These are phyloP conservation scores for Anthostomella pinea DNA, from an alignment of 2,329 filamentous ascomycete genomes.

Conservation along the genomic window DNA sequence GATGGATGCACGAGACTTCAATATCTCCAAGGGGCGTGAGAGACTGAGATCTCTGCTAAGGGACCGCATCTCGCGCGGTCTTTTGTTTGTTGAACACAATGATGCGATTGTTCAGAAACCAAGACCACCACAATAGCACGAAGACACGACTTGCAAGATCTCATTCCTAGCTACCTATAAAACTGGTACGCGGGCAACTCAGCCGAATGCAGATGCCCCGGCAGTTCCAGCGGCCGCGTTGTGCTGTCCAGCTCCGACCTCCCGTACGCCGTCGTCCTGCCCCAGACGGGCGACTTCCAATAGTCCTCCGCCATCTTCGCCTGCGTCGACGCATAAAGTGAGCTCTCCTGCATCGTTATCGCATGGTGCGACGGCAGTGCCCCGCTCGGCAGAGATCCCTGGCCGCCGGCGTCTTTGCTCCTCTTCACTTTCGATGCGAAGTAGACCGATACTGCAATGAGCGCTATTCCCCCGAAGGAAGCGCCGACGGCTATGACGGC, in stretches of 20 bases:
- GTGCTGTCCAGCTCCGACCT: not conserved
- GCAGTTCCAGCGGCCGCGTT: not conserved
- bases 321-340: not conserved
- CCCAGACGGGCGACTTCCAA: not conserved
- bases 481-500: not conserved
- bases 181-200: no score
- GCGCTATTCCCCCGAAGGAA: not conserved
- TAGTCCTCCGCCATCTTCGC: not conserved
- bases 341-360: not conserved
- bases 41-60: no score
- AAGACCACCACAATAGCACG: no score
- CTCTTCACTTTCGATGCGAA: not conserved
- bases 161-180: no score
- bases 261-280: not conserved
- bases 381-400: not conserved
- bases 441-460: not conserved
- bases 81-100: no score
- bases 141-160: no score
- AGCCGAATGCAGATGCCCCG: no score
- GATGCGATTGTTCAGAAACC: no score
- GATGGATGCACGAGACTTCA: no score
- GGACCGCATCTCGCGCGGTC: no score
- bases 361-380: slow-evolving; percentile 2
- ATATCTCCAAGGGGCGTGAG: no score
- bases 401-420: not conserved